These are phyloP conservation scores for Paracorniculantispora psalliotae DNA, from an alignment of 2,329 filamentous ascomycete species.

Conservation along the genomic window DNA sequence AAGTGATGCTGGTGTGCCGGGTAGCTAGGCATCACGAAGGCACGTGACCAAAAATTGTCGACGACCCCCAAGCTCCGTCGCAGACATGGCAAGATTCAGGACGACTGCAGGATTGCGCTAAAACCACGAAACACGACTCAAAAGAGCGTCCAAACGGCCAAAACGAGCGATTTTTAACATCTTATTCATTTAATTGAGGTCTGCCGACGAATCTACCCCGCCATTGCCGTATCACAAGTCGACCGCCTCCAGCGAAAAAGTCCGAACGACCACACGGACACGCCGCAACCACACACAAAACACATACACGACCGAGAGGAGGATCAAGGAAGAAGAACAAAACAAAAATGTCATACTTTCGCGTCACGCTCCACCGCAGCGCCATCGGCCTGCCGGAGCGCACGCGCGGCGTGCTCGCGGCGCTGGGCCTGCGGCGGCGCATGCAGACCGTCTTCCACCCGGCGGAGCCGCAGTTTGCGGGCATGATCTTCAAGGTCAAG, in stretches of 20 bases:
- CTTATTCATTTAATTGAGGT: too few relatives aligned
- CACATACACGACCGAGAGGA: too few relatives aligned
- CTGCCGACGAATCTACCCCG: too few relatives aligned
- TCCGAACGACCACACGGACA: too few relatives aligned
- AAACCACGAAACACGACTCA: too few relatives aligned
- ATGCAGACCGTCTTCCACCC: conserved; percentile 87
- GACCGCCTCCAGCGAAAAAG: too few relatives aligned
- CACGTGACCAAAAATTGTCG: not conserved
- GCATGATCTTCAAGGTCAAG: conserved; percentile 91
- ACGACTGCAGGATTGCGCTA: not conserved
- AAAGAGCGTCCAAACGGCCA: too few relatives aligned
- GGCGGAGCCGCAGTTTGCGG: conserved; percentile 73
- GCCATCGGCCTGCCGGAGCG: conserved; percentile 82
- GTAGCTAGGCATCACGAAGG: not conserved
- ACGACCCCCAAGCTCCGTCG: not conserved
- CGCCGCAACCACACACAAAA: too few relatives aligned
- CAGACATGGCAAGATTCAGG: not conserved
- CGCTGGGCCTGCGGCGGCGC: conserved; percentile 80
- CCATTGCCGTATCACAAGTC: too few relatives aligned
- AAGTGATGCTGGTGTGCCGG: not conserved
- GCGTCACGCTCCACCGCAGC: conserved; percentile 83
- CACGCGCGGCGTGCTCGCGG: conserved; percentile 73
- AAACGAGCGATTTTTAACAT: too few relatives aligned
- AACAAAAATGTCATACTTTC: conserved; percentile 67
- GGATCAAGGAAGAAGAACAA: not conserved